phyloP scores from a whole-genome alignment of 345 rosid genomes.

The Balakata baccata region DNA sequence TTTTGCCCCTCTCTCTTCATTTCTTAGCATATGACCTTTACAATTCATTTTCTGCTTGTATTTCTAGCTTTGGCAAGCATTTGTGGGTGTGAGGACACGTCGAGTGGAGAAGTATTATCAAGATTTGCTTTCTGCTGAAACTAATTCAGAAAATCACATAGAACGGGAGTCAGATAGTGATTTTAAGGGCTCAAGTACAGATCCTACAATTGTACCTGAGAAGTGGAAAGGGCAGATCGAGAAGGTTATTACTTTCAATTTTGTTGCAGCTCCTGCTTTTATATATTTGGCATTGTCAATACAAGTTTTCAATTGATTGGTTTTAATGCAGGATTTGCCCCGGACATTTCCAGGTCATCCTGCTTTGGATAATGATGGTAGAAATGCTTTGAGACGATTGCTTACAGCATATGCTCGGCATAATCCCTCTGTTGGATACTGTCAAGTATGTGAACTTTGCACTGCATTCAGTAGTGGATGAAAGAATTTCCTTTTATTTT shows the following conservation, averaged over 20 bases:
- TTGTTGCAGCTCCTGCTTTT: conserved; percentile 18
- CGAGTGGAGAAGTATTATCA: conserved; percentile 82
- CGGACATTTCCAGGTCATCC: conserved; percentile 99
- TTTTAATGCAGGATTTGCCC: conserved; percentile 83
- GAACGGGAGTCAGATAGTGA: conserved; percentile 34
- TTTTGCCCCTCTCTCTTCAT: background rate
- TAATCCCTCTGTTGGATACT: conserved; percentile 99
- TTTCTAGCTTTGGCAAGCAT: conserved; percentile 98
- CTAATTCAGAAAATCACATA: conserved; percentile 37
- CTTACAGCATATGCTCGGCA: conserved; percentile 99
- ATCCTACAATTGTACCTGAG: conserved; percentile 57
- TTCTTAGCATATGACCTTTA: conserved; percentile 16
- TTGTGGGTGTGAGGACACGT: conserved; percentile 85
- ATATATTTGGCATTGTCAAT: conserved; percentile 10
- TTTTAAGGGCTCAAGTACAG: conserved; percentile 40
- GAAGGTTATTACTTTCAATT: conserved; percentile 58
- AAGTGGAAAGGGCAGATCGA: conserved; percentile 99
- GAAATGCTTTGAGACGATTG: conserved; percentile 97
- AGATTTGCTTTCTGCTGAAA: conserved; percentile 62
- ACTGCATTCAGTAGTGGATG: background rate
- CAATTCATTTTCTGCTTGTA: conserved; percentile 23
- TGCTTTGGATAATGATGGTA: conserved; percentile 90
- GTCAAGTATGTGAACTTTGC: conserved; percentile 59
- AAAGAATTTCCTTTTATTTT: background rate
- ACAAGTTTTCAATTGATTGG: conserved; percentile 17